Evolutionary conservation across 1,284 basidiomycete genomes (phyloP).

Genomic region (Tetrapyrgos nigripes): DNA sequence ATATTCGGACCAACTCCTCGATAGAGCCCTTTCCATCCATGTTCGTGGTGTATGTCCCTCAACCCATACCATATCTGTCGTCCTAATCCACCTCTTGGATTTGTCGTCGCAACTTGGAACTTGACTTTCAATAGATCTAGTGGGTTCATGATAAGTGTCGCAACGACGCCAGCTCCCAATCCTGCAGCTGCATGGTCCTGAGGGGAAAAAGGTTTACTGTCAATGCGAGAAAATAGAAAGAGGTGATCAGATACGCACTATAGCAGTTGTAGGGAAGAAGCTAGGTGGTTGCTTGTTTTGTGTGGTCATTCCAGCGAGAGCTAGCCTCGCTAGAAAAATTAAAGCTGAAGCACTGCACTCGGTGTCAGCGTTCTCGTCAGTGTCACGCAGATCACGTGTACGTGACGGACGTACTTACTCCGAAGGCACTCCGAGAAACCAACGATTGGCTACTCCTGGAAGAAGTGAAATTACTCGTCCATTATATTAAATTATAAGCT

Average conservation of each 20-base stretch:
- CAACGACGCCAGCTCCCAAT: slow-evolving; percentile 90
- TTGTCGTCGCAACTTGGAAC: slow-evolving; percentile 87
- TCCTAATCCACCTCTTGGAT: slow-evolving; percentile 69
- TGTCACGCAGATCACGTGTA: too few relatives aligned
- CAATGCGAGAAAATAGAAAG: slow-evolving; percentile 2
- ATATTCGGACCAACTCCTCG: slow-evolving; percentile 92
- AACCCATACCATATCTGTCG: slow-evolving; percentile 82
- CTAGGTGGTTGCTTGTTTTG: slow-evolving; percentile 51
- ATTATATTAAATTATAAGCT: too few relatives aligned
- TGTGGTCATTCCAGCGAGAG: slow-evolving; percentile 29
- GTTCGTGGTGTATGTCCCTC: slow-evolving; percentile 72
- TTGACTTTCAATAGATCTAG: slow-evolving; percentile 97
- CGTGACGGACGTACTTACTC: too few relatives aligned
- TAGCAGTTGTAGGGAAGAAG: slow-evolving; percentile 75
- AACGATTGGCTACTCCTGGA: too few relatives aligned
- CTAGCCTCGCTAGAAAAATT: too few relatives aligned
- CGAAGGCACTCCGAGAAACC: too few relatives aligned
- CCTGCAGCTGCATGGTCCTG: slow-evolving; percentile 96
- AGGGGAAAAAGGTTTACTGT: background rate
- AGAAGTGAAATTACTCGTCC: too few relatives aligned
- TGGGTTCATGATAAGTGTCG: slow-evolving; percentile 97
- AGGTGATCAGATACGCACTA: slow-evolving; percentile 48
- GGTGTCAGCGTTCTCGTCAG: too few relatives aligned
- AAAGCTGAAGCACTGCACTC: too few relatives aligned
- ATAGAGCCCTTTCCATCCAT: slow-evolving; percentile 91